Base-by-base conservation (phyloP, 345 rosid species). In the Hibiscus trionum region DNA sequence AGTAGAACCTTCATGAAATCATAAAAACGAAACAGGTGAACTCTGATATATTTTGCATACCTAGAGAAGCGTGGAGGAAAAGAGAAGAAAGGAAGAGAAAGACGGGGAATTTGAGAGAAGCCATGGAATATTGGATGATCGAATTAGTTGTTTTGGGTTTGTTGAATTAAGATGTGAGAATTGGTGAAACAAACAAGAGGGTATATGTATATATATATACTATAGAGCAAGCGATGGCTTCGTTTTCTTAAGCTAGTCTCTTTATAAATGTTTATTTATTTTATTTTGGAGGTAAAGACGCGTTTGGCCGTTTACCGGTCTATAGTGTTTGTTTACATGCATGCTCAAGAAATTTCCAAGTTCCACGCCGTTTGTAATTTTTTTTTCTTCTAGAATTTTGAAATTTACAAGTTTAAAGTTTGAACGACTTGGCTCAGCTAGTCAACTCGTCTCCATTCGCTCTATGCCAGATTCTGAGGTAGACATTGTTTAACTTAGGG, bases 21-120 rank as follows among this genome's bases (percentile, higher is more conserved):
- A 6, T 37, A 37, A 37, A 37, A 6, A 7, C 8, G 9, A 37
- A 37, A 35, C 39, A 21, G 0, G 39, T 35, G 7, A 35, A 37
- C 9, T 37, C 42, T 37, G 42, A 37, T 37, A 35, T 35, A 37
- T 6, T 37, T 7, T 37, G 42, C 42, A 12, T 81, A 93, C 97
- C 97, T 72, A 89, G 63, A 73, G 93, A 81, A 9, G 86, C 87
- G 69, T 83, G 86, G 80, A 92, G 84, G 77, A 84, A 76, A 61
- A 90, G 88, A 71, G 88, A 83, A 24, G 87, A 85, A 72, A 88
- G 73, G 66, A 90, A 58, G 77, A 95, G 81, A 78, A 69, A 70
- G 39, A 84, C 52, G 1, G 90, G 66, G 17, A 83, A 73, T 81
- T 61, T 92, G 80, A 82, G 65, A 72, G 87, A 71, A 71, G 86